Conservation (phyloP, 2,329 filamentous ascomycete genomes). For the Neopestalotiopsis rosae region DNA sequence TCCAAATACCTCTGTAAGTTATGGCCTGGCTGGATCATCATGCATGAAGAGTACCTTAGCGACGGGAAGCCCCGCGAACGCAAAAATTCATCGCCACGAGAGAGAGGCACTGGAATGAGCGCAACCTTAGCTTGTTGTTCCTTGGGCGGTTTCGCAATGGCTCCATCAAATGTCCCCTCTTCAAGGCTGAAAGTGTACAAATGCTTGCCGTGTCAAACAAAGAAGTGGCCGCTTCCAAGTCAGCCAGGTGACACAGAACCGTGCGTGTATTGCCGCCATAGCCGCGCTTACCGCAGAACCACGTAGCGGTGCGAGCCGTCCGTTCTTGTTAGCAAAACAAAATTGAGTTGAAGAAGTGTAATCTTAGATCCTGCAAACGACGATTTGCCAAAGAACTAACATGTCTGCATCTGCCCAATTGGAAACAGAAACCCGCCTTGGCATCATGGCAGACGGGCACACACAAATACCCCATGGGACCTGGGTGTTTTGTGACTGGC, state of each 20-base stretch:
- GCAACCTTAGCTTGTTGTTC: no score
- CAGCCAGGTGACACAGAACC: not conserved
- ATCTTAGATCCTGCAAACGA: not conserved
- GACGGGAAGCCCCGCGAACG: not conserved
- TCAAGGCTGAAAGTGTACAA: no score
- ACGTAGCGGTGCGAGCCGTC: not conserved
- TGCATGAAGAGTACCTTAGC: not conserved
- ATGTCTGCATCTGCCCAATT: not conserved
- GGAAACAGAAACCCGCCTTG: not conserved
- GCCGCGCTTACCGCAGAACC: not conserved
- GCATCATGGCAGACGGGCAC: not conserved
- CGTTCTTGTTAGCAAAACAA: not conserved
- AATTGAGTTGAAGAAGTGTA: not conserved
- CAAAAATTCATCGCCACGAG: not conserved
- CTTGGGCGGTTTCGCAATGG: no score
- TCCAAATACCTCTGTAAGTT: not conserved
- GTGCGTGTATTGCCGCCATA: not conserved
- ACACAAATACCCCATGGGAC: no score
- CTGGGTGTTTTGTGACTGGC: slow-evolving; percentile 7
- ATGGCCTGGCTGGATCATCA: not conserved
- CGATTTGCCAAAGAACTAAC: not conserved
- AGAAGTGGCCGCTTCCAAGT: no score
- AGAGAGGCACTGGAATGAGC: not conserved
- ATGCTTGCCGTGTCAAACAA: no score
- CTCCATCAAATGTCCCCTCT: no score